A percentile compares a stretch with the other conserved stretches of the same genome.
These are phyloP conservation scores for Miscanthus sacchariflorus DNA, from an alignment of 202 grass and related monocot genomes.

Conservation along the genomic window DNA sequence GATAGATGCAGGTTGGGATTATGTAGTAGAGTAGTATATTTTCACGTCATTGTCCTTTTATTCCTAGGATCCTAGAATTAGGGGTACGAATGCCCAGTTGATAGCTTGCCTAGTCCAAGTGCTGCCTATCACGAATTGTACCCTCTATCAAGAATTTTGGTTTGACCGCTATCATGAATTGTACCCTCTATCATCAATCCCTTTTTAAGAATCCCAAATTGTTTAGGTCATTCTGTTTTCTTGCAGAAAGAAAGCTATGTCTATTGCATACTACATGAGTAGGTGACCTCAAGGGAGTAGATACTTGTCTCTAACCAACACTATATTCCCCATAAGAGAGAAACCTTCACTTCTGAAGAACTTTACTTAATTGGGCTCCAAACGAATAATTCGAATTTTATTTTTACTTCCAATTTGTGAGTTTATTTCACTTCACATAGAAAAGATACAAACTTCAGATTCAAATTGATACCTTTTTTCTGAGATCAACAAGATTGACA, in stretches of 20 bases:
- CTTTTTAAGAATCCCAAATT: not conserved
- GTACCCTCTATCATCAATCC: not conserved
- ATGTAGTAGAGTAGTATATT: not conserved
- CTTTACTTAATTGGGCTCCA: not conserved
- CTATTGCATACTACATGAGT: not conserved
- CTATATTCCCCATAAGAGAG: too few species aligned
- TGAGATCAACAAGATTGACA: not conserved
- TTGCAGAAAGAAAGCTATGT: not conserved
- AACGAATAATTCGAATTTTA: not conserved
- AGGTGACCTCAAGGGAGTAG: not conserved
- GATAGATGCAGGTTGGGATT: conserved; percentile 10
- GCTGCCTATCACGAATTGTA: not conserved
- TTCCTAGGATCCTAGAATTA: conserved; percentile 24
- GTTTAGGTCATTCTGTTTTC: not conserved
- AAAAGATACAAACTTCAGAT: not conserved
- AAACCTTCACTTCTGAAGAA: not conserved
- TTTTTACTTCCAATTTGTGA: not conserved
- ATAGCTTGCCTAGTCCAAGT: not conserved
- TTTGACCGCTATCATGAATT: conserved; percentile 35
- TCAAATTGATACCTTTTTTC: not conserved
- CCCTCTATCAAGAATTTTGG: not conserved
- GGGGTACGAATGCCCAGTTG: not conserved
- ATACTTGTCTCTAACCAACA: not conserved
- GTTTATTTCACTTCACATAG: not conserved
- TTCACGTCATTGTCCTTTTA: not conserved